Percentiles rank a stretch among this genome's conserved stretches.
phyloP scores from a whole-genome alignment of 768 basidiomycete genomes.

The Tulasnella sp. region DNA sequence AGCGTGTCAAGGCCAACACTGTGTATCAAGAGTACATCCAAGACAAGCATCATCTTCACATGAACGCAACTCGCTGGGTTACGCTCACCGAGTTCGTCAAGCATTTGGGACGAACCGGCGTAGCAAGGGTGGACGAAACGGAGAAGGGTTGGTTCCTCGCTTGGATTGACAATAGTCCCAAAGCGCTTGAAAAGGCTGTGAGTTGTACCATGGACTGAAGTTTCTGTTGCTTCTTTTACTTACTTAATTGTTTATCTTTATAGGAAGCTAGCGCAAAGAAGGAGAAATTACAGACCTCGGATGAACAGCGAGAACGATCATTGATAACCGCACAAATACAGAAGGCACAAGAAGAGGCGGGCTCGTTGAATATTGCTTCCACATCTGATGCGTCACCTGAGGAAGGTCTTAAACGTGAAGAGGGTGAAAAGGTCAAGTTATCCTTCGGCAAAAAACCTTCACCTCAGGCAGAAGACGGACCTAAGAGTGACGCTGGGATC shows the following conservation, averaged over 20 bases:
- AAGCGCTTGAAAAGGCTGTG: conserved; percentile 82
- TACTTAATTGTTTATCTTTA: conserved; percentile 13
- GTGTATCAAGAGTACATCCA: conserved; percentile 98
- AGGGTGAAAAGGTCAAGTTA: conserved; percentile 55
- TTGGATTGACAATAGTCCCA: conserved; percentile 95
- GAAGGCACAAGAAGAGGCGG: conserved; percentile 42
- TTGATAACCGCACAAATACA: conserved; percentile 91
- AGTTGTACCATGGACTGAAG: conserved; percentile 18
- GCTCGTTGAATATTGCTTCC: conserved; percentile 12
- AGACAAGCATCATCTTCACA: conserved; percentile 88
- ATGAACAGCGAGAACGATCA: conserved; percentile 85
- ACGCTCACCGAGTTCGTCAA: conserved; percentile 94
- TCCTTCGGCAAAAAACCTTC: conserved; percentile 48
- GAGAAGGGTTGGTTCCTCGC: conserved; percentile 97
- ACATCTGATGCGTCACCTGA: conserved; percentile 30
- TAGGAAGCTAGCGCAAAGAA: conserved; percentile 82
- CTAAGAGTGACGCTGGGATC: too few species aligned
- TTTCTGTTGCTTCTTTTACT: not conserved
- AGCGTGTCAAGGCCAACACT: conserved; percentile 84
- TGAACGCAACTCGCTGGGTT: conserved; percentile 98
- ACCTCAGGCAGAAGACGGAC: conserved; percentile 21
- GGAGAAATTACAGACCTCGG: conserved; percentile 79
- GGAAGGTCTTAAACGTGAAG: conserved; percentile 58
- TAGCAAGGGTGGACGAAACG: conserved; percentile 91
- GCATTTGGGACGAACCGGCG: conserved; percentile 70